Evolutionary conservation across 2,329 filamentous ascomycete species (phyloP), one percentile per base, ranked within the genome.

Genomic region (Zarea fungicola): DNA sequence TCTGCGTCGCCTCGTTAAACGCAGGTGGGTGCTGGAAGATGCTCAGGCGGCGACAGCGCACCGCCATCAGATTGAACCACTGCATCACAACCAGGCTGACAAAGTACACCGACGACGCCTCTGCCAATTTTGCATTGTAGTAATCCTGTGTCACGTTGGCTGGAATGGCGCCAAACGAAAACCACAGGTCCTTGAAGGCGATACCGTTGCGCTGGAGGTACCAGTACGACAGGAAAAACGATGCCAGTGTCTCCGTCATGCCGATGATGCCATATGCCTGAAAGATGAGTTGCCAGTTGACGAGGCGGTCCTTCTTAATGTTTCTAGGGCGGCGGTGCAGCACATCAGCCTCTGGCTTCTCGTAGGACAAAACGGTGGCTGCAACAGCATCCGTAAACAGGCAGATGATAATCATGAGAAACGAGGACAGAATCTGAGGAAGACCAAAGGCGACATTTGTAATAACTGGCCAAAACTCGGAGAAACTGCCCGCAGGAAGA

Each of bases 31-130:
- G 85, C 60, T 88, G 83, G 63, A 91, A 82, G 54, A 91, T 78
- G 48, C 78, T 79, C 19, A 85, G 71, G 1, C 79, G 73, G 1
- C 83, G 73, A 2, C 81, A 91, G 14, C 85, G 75, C 5, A 87
- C 74, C 1, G 82, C 81, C 59, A 90, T 76, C 4, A 90, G 71
- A 60, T 85, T 88, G 72, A 89, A 89, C 73, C 83, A 84, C 73
- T 88, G 84, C 85, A 91, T 89, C 42, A 91, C 82, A 2, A 92
- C 87, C 19, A 92, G 70, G 51, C 84, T 91, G 56, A 90, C 78
- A 58, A 91, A 91, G 65, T 91, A 91, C 52, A 92, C 83, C 14
- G 82, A 86, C 31, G 79, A 84, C 0, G 84, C 85, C 52, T 78
- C 74, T 54, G 83, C 84, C 21, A 85, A 67, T 53, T 78, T 74